A percentile compares a stretch with the other conserved stretches of the same genome.
Conservation (phyloP, 441 rosid species). For the Bocquillonia castaneifolia region DNA sequence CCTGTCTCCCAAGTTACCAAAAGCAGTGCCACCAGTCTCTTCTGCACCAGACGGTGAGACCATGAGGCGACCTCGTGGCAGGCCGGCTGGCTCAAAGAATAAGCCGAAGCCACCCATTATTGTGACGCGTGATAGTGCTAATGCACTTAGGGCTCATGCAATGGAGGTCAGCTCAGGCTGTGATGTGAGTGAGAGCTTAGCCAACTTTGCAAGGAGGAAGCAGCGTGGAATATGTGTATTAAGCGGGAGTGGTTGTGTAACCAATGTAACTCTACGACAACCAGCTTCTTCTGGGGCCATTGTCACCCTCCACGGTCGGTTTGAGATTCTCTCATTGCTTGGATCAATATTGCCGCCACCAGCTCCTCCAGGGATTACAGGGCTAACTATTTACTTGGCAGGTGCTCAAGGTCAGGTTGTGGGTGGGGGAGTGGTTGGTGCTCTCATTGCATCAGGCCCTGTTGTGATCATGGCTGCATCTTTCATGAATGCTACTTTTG, state of each 20-base stretch:
- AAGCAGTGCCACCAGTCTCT: slow-evolving; percentile 54
- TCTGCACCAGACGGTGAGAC: slow-evolving; percentile 50
- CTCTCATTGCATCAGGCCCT: slow-evolving; percentile 74
- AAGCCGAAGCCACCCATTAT: slow-evolving; percentile 86
- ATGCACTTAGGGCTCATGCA: slow-evolving; percentile 85
- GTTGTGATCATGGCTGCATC: slow-evolving; percentile 86
- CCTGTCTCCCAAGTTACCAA: slow-evolving; percentile 40
- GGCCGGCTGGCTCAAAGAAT: slow-evolving; percentile 94
- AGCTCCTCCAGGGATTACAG: slow-evolving; percentile 85
- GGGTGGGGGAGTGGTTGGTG: slow-evolving; percentile 87
- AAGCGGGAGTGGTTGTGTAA: slow-evolving; percentile 77
- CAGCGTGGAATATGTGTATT: slow-evolving; percentile 82
- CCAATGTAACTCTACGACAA: slow-evolving; percentile 81
- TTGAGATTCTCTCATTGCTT: slow-evolving; percentile 77
- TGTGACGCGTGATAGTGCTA: slow-evolving; percentile 78
- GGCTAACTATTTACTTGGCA: slow-evolving; percentile 72
- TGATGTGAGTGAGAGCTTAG: slow-evolving; percentile 71
- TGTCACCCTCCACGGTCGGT: slow-evolving; percentile 76
- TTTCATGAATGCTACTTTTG: slow-evolving; percentile 80
- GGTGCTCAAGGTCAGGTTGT: slow-evolving; percentile 92
- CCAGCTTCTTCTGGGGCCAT: slow-evolving; percentile 74
- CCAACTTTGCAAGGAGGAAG: slow-evolving; percentile 72
- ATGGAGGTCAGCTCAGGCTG: slow-evolving; percentile 82
- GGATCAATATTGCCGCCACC: slow-evolving; percentile 93
- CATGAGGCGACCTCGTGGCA: slow-evolving; percentile 74